Evolutionary conservation across 352 stramenopile species (phyloP).

Genomic region (Phytophthora tubulina): DNA sequence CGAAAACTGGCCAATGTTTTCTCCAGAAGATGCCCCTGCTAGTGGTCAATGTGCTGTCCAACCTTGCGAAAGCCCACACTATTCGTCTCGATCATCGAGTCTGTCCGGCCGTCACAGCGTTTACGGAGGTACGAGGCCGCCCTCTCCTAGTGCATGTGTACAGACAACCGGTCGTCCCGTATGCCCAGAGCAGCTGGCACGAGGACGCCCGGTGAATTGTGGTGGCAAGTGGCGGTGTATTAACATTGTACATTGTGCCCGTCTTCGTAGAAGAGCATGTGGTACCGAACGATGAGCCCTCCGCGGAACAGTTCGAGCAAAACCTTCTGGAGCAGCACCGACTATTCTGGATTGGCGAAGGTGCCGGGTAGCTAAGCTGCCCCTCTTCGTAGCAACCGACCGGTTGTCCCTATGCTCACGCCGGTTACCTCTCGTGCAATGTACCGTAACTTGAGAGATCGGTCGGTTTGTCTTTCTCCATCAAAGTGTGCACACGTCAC

Average conservation of each 20-base stretch:
- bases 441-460: too few species aligned
- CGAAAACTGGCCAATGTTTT: slow-evolving; percentile 39
- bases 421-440: too few species aligned
- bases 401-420: not conserved
- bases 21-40: slow-evolving; percentile 24
- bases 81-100: slow-evolving; percentile 71
- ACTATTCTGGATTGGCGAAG: slow-evolving; percentile 83
- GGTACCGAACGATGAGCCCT: slow-evolving; percentile 41
- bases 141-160: slow-evolving; percentile 28
- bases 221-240: slow-evolving; percentile 22
- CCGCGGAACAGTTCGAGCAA: slow-evolving; percentile 49
- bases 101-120: slow-evolving; percentile 62
- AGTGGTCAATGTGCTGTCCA: slow-evolving; percentile 30
- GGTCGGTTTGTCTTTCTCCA: too few species aligned
- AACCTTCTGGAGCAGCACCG: slow-evolving; percentile 72
- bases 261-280: slow-evolving; percentile 45
- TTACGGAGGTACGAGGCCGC: slow-evolving; percentile 53
- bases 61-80: slow-evolving; percentile 68
- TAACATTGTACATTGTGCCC: slow-evolving; percentile 36
- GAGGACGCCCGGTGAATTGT: slow-evolving; percentile 15
- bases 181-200: slow-evolving; percentile 24
- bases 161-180: slow-evolving; percentile 24
- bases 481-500: too few species aligned
- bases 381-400: not conserved
- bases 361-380: slow-evolving; percentile 42